phyloP scores from a whole-genome alignment of 1,284 basidiomycete species.

The Rhizoctonia solani region DNA sequence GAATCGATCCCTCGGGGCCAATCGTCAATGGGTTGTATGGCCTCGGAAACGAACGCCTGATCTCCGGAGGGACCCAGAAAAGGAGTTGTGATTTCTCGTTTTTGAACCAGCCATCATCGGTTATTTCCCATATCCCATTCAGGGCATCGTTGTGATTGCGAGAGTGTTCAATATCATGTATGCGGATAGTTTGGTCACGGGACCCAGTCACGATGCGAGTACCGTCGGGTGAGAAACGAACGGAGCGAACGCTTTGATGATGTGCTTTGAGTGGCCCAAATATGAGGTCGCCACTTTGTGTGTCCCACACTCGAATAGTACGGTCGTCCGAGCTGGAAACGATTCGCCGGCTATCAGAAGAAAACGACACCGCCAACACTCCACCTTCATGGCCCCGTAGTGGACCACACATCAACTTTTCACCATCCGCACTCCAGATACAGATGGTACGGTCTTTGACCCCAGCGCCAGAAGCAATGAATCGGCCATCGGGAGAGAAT shows the following conservation, averaged over 20 bases:
- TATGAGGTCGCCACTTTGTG: neutral
- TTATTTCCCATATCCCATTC: neutral
- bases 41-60: neutral
- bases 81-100: neutral
- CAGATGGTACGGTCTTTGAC: constrained; percentile 19
- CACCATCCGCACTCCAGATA: constrained; percentile 5
- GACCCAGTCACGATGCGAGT: neutral
- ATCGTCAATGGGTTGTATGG: neutral
- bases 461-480: constrained; percentile 17
- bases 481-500: constrained; percentile 28
- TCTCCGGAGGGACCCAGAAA: neutral
- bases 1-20: neutral
- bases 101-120: neutral
- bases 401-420: neutral
- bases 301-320: constrained; percentile 12
- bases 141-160: neutral
- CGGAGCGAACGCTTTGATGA: neutral
- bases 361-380: neutral
- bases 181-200: neutral
- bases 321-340: constrained; percentile 27
- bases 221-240: neutral
- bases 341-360: constrained; percentile 1
- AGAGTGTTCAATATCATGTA: neutral
- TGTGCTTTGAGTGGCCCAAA: neutral
- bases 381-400: neutral